Evolutionary conservation across 2,329 filamentous ascomycete genomes (phyloP).

Genomic region (Trichoderma aggressivum): DNA sequence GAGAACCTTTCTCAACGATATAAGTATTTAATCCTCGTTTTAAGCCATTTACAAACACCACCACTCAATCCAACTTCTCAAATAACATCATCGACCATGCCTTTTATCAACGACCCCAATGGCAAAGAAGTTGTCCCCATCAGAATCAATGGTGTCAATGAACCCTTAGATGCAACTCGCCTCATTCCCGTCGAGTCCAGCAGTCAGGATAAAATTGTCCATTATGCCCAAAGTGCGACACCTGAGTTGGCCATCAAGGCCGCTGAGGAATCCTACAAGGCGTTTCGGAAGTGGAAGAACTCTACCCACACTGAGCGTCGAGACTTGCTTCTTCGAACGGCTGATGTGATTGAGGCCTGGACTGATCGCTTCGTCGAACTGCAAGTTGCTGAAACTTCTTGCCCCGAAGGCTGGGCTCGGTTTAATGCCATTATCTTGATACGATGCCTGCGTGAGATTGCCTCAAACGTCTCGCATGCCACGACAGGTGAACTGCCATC

Average conservation of each 20-base stretch:
- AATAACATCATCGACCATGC: not conserved
- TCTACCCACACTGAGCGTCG: conserved; percentile 59
- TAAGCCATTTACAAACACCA: not conserved
- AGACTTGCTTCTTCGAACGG: conserved; percentile 66
- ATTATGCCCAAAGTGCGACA: conserved; percentile 36
- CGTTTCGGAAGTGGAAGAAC: conserved; percentile 66
- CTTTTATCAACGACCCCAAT: conserved; percentile 11
- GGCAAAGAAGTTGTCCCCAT: conserved; percentile 12
- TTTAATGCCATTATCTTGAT: conserved; percentile 38
- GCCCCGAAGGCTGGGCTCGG: conserved; percentile 36
- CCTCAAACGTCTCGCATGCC: conserved; percentile 36
- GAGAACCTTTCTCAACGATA: not conserved
- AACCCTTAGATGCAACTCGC: not conserved
- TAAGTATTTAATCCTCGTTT: not conserved
- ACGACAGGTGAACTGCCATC: conserved; percentile 2
- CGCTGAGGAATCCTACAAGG: conserved; percentile 54
- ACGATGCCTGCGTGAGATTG: conserved; percentile 42
- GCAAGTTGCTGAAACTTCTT: conserved; percentile 52
- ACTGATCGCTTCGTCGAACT: conserved; percentile 59
- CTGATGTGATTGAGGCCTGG: conserved; percentile 59
- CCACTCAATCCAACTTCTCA: not conserved
- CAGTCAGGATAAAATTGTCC: not conserved
- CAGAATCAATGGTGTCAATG: not conserved
- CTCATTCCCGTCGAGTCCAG: conserved; percentile 7
- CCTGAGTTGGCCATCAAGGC: conserved; percentile 54